Evolutionary conservation across 2,329 filamentous ascomycete species (phyloP).

Genomic region (Celoporthe dispersa): DNA sequence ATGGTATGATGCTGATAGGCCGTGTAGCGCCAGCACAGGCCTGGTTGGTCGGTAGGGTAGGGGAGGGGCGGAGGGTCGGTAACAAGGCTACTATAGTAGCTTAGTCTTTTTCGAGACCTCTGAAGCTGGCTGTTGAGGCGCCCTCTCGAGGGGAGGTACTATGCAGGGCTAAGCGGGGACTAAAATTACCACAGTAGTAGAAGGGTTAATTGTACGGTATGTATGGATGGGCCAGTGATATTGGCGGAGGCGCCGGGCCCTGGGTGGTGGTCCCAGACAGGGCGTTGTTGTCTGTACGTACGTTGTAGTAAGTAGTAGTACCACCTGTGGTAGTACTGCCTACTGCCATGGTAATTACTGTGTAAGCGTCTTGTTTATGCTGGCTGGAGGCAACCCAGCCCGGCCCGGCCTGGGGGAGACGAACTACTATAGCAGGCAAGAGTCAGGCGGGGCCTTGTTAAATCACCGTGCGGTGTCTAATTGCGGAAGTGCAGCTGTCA

Average conservation of each 20-base stretch:
- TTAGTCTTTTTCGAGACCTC: not conserved
- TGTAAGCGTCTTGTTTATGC: not conserved
- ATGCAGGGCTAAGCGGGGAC: not conserved
- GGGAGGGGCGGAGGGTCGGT: not conserved
- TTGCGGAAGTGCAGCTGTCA: conserved; percentile 19
- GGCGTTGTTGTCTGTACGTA: not conserved
- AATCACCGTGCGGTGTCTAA: conserved; percentile 28
- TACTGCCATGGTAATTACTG: no score
- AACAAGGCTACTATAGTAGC: not conserved
- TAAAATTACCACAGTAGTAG: not conserved
- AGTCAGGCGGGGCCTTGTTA: conserved; percentile 20
- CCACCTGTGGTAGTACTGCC: not conserved
- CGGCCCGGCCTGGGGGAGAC: not conserved
- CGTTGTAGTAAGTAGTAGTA: not conserved
- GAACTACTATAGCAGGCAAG: not conserved
- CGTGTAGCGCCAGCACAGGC: not conserved
- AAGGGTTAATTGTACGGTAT: not conserved
- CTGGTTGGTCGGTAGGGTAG: not conserved
- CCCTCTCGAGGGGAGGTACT: not conserved
- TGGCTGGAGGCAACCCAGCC: not conserved
- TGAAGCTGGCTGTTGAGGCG: not conserved
- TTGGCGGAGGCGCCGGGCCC: not conserved
- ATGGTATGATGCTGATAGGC: conserved; percentile 3
- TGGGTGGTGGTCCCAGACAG: not conserved
- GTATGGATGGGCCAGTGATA: not conserved